These are phyloP conservation scores for Talaromyces atroroseus DNA, from an alignment of 2,329 filamentous ascomycete species.

Conservation along the genomic window DNA sequence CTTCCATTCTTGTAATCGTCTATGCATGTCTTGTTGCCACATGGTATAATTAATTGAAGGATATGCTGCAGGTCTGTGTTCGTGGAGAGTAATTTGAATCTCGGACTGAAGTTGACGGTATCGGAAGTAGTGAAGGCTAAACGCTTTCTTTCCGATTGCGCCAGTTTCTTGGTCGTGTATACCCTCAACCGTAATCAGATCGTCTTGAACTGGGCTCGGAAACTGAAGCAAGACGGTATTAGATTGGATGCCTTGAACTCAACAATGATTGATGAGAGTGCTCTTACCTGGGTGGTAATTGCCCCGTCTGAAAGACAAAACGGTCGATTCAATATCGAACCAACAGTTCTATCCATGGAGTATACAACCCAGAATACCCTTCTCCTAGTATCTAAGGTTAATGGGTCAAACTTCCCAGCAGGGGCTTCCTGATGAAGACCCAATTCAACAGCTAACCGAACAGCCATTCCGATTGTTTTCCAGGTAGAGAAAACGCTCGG, in stretches of 20 bases:
- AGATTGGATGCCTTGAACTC: not conserved
- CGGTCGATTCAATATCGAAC: not conserved
- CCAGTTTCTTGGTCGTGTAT: not conserved
- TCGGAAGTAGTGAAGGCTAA: not conserved
- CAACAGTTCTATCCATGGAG: not conserved
- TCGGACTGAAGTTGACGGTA: not conserved
- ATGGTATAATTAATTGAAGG: not conserved
- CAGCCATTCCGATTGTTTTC: not conserved
- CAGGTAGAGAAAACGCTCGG: not conserved
- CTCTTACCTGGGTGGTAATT: not conserved
- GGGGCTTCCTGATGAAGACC: constrained; percentile 1
- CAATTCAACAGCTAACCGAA: constrained; percentile 5
- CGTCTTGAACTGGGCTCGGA: not conserved
- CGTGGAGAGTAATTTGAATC: not conserved
- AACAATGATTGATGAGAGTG: not conserved
- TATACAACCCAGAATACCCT: not conserved
- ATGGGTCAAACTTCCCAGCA: not conserved
- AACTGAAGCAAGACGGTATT: not conserved
- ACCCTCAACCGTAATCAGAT: not conserved
- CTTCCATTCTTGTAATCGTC: not conserved
- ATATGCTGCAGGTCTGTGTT: not conserved
- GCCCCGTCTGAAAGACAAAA: not conserved
- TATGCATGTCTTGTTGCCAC: not conserved
- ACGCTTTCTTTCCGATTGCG: not conserved
- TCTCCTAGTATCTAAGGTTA: not conserved